These are phyloP conservation scores for Cytospora chrysosperma DNA, from an alignment of 2,329 filamentous ascomycete genomes.

Conservation along the genomic window DNA sequence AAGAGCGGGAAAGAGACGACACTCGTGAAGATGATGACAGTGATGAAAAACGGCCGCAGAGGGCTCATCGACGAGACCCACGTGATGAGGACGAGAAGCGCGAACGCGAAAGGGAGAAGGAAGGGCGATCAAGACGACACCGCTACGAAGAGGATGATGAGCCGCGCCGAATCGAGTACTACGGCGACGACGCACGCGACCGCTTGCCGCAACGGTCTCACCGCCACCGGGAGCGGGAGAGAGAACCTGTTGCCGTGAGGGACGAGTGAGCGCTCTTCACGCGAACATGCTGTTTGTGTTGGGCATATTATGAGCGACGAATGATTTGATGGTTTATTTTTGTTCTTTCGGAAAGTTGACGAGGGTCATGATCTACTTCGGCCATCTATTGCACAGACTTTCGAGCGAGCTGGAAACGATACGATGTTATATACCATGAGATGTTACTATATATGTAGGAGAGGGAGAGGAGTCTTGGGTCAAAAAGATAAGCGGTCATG, in stretches of 20 bases:
- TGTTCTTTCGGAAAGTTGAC: neutral
- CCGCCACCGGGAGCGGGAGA: slow-evolving; percentile 32
- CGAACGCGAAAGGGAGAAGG: slow-evolving; percentile 35
- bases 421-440: neutral
- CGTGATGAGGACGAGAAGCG: slow-evolving; percentile 35
- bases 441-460: neutral
- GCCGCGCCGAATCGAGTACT: slow-evolving; percentile 34
- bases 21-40: slow-evolving; percentile 35
- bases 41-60: slow-evolving; percentile 31
- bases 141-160: slow-evolving; percentile 31
- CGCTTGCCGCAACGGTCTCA: slow-evolving; percentile 32
- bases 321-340: neutral
- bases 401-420: neutral
- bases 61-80: slow-evolving; percentile 31
- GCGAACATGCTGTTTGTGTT: neutral
- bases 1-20: slow-evolving; percentile 23
- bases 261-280: slow-evolving; percentile 20
- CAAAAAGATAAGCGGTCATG: neutral
- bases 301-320: slow-evolving; percentile 9
- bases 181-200: slow-evolving; percentile 31
- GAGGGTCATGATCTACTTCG: neutral
- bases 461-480: neutral
- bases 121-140: slow-evolving; percentile 28
- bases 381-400: neutral
- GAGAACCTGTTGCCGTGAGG: slow-evolving; percentile 23